phyloP scores from a whole-genome alignment of 2,329 filamentous ascomycete species.

The Fusarium sp. region DNA sequence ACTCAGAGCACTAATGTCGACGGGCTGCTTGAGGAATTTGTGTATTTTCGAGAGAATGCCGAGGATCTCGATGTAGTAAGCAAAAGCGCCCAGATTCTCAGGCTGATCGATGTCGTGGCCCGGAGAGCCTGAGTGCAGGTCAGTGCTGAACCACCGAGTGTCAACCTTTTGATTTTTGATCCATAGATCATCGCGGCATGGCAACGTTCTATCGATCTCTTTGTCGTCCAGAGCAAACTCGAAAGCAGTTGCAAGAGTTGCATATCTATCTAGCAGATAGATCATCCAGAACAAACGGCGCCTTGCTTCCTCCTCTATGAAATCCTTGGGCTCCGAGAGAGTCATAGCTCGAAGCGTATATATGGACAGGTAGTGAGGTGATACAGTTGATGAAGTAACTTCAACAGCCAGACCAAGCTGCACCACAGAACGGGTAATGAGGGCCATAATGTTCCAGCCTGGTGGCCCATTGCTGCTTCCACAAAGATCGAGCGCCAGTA shows the following conservation, averaged over 20 bases:
- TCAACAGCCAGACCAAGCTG: slow-evolving; percentile 89
- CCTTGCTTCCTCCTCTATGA: slow-evolving; percentile 89
- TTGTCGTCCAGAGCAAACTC: slow-evolving; percentile 91
- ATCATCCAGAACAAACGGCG: slow-evolving; percentile 94
- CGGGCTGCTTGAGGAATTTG: slow-evolving; percentile 86
- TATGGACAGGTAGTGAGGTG: slow-evolving; percentile 84
- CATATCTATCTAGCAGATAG: slow-evolving; percentile 89
- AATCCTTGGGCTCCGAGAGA: slow-evolving; percentile 83
- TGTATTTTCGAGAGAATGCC: slow-evolving; percentile 90
- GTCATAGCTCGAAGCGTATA: slow-evolving; percentile 90
- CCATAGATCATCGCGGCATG: slow-evolving; percentile 89
- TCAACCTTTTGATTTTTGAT: slow-evolving; percentile 85
- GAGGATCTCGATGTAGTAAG: slow-evolving; percentile 90
- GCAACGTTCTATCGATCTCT: slow-evolving; percentile 87
- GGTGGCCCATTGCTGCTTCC: slow-evolving; percentile 91
- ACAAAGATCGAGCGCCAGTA: slow-evolving; percentile 85
- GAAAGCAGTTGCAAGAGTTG: slow-evolving; percentile 90
- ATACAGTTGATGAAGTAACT: slow-evolving; percentile 80
- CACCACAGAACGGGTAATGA: slow-evolving; percentile 89
- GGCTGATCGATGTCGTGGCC: slow-evolving; percentile 76
- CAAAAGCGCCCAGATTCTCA: slow-evolving; percentile 87
- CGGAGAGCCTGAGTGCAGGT: slow-evolving; percentile 57
- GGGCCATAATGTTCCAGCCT: slow-evolving; percentile 89
- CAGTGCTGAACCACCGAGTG: slow-evolving; percentile 81
- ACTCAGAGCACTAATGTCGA: slow-evolving; percentile 84